These are phyloP conservation scores for Dichomitus squalens DNA, from an alignment of 1,284 basidiomycete genomes.

Conservation along the genomic window DNA sequence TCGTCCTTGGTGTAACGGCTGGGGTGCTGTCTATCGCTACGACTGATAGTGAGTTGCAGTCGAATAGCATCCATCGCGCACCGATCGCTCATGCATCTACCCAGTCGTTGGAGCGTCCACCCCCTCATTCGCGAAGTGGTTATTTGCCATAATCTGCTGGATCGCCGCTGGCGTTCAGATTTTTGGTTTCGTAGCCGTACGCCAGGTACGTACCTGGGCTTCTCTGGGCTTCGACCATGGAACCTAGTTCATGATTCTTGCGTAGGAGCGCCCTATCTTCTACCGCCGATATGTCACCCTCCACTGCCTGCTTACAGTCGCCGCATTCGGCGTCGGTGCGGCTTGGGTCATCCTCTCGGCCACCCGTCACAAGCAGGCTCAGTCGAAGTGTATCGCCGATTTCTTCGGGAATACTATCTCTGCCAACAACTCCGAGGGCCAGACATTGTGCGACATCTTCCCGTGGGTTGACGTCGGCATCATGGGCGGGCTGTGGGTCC, in stretches of 20 bases:
- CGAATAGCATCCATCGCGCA: not conserved
- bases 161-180: constrained; percentile 72
- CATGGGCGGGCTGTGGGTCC: constrained; percentile 84
- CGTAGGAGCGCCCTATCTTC: constrained; percentile 75
- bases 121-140: constrained; percentile 71
- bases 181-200: constrained; percentile 82
- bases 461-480: constrained; percentile 91
- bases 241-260: not conserved
- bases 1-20: constrained; percentile 66
- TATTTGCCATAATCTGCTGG: constrained; percentile 79
- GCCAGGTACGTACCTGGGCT: constrained; percentile 50
- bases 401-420: constrained; percentile 53
- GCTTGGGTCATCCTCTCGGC: constrained; percentile 83
- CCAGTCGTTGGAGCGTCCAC: constrained; percentile 85
- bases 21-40: constrained; percentile 82
- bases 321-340: constrained; percentile 75
- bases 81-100: constrained; percentile 3
- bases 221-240: not conserved
- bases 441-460: constrained; percentile 82
- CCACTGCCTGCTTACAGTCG: constrained; percentile 59
- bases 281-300: constrained; percentile 78
- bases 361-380: constrained; percentile 69
- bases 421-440: constrained; percentile 51
- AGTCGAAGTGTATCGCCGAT: constrained; percentile 61
- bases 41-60: constrained; percentile 63